Conservation (phyloP, 345 rosid genomes). For the Brassica rapa region DNA sequence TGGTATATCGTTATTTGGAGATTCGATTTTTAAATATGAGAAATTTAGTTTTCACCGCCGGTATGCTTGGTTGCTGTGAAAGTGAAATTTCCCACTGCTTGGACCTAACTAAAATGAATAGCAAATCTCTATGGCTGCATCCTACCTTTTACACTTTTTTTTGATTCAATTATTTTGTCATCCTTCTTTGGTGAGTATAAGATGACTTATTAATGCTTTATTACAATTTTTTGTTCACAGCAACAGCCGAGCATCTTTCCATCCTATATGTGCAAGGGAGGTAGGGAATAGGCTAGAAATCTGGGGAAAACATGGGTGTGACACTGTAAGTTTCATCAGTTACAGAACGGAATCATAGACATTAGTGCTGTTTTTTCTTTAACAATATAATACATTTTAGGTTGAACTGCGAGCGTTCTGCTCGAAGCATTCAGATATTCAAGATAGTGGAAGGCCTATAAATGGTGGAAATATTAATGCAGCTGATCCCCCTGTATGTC, state of each 20-base stretch:
- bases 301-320: constrained; percentile 88
- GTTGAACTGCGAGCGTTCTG: constrained; percentile 95
- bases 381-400: constrained; percentile 46
- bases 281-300: constrained; percentile 83
- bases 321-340: constrained; percentile 59
- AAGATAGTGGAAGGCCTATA: constrained; percentile 35
- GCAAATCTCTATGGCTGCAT: constrained; percentile 7
- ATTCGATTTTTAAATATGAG: too few relatives aligned
- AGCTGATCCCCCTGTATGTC: constrained; percentile 40
- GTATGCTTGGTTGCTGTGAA: too few relatives aligned
- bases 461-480: constrained; percentile 42
- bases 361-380: constrained; percentile 11
- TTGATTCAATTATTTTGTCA: background rate
- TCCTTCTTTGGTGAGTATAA: background rate
- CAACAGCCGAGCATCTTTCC: constrained; percentile 86
- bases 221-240: constrained; percentile 52
- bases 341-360: constrained; percentile 7
- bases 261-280: constrained; percentile 97
- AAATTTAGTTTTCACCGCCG: too few relatives aligned
- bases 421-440: constrained; percentile 75
- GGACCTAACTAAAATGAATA: too few relatives aligned
- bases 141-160: constrained; percentile 2
- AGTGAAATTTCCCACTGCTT: too few relatives aligned
- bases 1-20: too few relatives aligned
- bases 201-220: constrained; percentile 40